A percentile compares a stretch with the other conserved stretches of the same genome.
phyloP scores from a whole-genome alignment of 2,329 filamentous ascomycete genomes.

The Trichoderma koningiopsis region DNA sequence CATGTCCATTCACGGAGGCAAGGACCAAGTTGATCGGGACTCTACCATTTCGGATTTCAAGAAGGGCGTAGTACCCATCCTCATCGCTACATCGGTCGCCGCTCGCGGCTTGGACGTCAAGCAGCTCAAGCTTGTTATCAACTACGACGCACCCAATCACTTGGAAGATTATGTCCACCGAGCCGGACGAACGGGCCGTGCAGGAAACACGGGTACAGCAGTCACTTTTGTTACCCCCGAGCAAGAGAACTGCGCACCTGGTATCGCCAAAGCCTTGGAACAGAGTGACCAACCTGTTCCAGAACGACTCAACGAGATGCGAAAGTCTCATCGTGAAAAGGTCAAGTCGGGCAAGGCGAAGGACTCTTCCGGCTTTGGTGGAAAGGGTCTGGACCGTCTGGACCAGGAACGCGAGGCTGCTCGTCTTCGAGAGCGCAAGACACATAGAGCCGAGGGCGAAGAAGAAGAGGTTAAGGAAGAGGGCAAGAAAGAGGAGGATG shows the following conservation, averaged over 20 bases:
- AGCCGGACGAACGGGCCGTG: constrained; percentile 88
- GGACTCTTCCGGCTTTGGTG: constrained; percentile 86
- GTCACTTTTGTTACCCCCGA: constrained; percentile 92
- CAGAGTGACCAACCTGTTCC: constrained; percentile 87
- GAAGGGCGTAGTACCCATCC: constrained; percentile 81
- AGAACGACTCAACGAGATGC: constrained; percentile 65
- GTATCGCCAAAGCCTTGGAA: constrained; percentile 88
- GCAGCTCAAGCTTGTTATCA: constrained; percentile 92
- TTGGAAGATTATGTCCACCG: constrained; percentile 96
- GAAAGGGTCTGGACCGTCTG: constrained; percentile 88
- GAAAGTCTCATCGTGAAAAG: constrained; percentile 79
- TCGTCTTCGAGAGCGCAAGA: constrained; percentile 81
- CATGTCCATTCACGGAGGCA: constrained; percentile 91
- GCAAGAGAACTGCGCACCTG: constrained; percentile 86
- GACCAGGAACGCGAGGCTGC: constrained; percentile 90
- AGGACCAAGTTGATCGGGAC: constrained; percentile 90
- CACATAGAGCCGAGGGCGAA: constrained; percentile 84
- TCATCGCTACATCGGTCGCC: constrained; percentile 94
- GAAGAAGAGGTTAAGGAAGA: constrained; percentile 84
- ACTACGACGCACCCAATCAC: constrained; percentile 92
- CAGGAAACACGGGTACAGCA: constrained; percentile 90
- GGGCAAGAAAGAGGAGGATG: constrained; percentile 67
- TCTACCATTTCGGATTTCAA: constrained; percentile 94
- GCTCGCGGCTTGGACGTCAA: constrained; percentile 95
- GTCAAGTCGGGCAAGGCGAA: constrained; percentile 92